Conservation (phyloP, 2,329 filamentous ascomycete genomes). For the Fusarium marasasianum region DNA sequence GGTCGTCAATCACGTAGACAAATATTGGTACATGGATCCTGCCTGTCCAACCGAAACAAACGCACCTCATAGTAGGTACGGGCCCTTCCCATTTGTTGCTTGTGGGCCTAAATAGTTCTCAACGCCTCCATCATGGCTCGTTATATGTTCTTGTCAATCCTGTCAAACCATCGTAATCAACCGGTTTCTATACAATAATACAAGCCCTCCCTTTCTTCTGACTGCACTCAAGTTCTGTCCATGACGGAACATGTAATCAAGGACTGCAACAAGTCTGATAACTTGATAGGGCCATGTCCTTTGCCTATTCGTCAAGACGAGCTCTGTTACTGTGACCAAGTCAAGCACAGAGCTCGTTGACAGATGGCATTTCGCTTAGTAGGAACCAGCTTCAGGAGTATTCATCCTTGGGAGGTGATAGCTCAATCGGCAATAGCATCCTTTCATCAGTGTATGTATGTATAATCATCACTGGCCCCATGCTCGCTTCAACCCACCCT, state of each 20-base stretch:
- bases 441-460: conserved; percentile 42
- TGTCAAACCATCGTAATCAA: conserved; percentile 6
- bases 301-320: not conserved
- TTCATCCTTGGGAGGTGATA: conserved; percentile 6
- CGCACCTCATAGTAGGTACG: conserved; percentile 2
- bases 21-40: conserved; percentile 33
- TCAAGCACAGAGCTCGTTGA: not conserved
- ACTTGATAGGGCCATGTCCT: not conserved
- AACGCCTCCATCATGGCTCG: conserved; percentile 33
- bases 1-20: conserved; percentile 29
- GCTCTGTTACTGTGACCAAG: not conserved
- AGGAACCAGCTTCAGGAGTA: conserved; percentile 19
- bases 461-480: conserved; percentile 58
- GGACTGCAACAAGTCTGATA: not conserved
- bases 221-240: not conserved
- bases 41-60: conserved; percentile 20
- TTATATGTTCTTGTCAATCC: conserved; percentile 22
- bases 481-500: conserved; percentile 68
- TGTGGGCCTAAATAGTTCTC: conserved; percentile 3
- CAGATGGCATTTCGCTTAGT: not conserved
- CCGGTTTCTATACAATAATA: conserved; percentile 3
- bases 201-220: conserved; percentile 7
- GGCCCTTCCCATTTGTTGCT: conserved; percentile 10
- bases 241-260: not conserved
- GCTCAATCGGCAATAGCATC: conserved; percentile 3